Conservation (phyloP, 2,329 filamentous ascomycete species). For the Aspergillus sp. region DNA sequence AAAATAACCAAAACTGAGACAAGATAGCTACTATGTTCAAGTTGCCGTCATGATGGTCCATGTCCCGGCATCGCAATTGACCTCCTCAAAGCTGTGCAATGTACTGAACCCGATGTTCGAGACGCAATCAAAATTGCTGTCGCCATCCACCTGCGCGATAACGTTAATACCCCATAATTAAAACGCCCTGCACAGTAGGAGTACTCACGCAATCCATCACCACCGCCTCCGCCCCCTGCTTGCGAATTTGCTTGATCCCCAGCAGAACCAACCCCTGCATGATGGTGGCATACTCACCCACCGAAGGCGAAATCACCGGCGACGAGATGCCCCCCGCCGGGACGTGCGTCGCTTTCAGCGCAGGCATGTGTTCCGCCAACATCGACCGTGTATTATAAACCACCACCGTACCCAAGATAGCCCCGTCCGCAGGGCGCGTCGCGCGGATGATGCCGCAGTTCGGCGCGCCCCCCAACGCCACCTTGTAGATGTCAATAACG, state of each 20-base stretch:
- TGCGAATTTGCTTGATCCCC: slow-evolving; percentile 78
- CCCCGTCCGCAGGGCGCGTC: slow-evolving; percentile 64
- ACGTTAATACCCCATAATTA: slow-evolving; percentile 16
- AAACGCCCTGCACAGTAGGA: neutral
- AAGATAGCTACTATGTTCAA: slow-evolving; percentile 7
- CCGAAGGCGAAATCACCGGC: slow-evolving; percentile 68
- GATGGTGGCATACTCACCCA: slow-evolving; percentile 66
- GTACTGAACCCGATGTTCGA: slow-evolving; percentile 77
- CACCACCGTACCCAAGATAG: slow-evolving; percentile 74
- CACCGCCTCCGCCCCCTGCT: slow-evolving; percentile 68
- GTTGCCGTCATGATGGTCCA: slow-evolving; percentile 55
- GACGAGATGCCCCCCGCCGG: slow-evolving; percentile 73
- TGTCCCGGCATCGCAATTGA: slow-evolving; percentile 65
- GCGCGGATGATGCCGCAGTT: slow-evolving; percentile 80
- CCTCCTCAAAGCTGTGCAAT: slow-evolving; percentile 77
- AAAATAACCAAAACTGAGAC: neutral
- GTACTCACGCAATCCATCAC: slow-evolving; percentile 74
- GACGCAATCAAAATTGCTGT: slow-evolving; percentile 70
- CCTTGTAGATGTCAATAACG: slow-evolving; percentile 73
- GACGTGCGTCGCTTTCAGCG: slow-evolving; percentile 58
- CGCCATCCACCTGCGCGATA: slow-evolving; percentile 60
- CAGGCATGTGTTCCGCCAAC: slow-evolving; percentile 67
- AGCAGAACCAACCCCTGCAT: slow-evolving; percentile 78
- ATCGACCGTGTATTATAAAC: slow-evolving; percentile 70
- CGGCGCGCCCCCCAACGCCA: slow-evolving; percentile 67